Evolutionary conservation across 2,329 filamentous ascomycete species (phyloP).

Genomic region (Phaeosphaeria sp.): DNA sequence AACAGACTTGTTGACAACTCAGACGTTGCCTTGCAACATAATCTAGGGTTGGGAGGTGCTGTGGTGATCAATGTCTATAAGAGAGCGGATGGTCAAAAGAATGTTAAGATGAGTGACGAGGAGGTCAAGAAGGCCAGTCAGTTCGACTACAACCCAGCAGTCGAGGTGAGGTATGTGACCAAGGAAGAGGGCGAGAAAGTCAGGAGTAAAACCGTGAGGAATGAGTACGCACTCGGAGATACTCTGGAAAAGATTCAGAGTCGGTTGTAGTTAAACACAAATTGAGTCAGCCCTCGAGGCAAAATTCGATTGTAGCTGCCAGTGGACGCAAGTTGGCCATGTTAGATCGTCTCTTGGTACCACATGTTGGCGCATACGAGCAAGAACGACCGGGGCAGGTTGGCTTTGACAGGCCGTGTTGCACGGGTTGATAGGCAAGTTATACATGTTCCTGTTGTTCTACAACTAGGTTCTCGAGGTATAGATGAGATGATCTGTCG

Average conservation of each 20-base stretch:
- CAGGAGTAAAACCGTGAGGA: slow-evolving; percentile 70
- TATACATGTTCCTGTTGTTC: too few relatives aligned
- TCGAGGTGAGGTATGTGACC: slow-evolving; percentile 87
- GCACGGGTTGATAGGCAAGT: too few relatives aligned
- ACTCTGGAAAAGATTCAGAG: slow-evolving; percentile 74
- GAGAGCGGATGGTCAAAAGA: slow-evolving; percentile 76
- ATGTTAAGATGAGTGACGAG: slow-evolving; percentile 65
- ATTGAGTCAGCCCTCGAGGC: background rate
- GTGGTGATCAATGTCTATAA: slow-evolving; percentile 89
- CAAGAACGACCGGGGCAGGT: too few relatives aligned
- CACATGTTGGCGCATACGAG: too few relatives aligned
- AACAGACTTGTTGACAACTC: slow-evolving; percentile 76
- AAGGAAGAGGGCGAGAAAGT: slow-evolving; percentile 72
- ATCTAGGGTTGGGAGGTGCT: slow-evolving; percentile 87
- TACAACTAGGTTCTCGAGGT: too few relatives aligned
- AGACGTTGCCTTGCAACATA: slow-evolving; percentile 82
- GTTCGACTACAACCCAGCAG: slow-evolving; percentile 89
- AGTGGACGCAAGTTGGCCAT: background rate
- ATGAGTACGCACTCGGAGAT: slow-evolving; percentile 79
- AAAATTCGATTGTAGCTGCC: background rate
- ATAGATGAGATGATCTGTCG: too few relatives aligned
- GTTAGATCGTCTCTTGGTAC: background rate
- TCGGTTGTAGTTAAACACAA: slow-evolving; percentile 59
- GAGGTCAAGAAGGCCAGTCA: slow-evolving; percentile 70
- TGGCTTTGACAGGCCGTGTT: too few relatives aligned